A percentile compares a stretch with the other conserved stretches of the same genome.
Evolutionary conservation across 2,329 filamentous ascomycete genomes (phyloP).

Genomic region (Calonectria pseudoturangicola): DNA sequence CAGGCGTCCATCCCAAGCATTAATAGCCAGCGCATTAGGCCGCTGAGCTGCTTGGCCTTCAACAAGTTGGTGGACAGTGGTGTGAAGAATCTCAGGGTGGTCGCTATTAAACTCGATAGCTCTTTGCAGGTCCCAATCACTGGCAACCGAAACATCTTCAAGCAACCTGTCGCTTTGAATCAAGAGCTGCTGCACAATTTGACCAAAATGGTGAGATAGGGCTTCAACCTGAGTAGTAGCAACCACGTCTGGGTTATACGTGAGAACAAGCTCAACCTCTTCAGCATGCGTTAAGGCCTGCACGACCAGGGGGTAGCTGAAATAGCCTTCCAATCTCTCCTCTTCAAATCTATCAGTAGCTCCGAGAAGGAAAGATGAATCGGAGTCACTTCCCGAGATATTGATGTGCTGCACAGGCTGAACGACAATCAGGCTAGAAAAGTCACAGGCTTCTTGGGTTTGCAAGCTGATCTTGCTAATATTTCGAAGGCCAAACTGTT

Average conservation of each 20-base stretch:
- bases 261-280: constrained; percentile 2
- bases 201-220: constrained; percentile 12
- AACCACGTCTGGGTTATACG: neutral
- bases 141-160: neutral
- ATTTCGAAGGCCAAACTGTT: constrained; percentile 44
- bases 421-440: constrained; percentile 39
- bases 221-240: constrained; percentile 2
- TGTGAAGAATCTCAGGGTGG: constrained; percentile 3
- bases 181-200: constrained; percentile 4
- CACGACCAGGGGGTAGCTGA: constrained; percentile 14
- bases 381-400: constrained; percentile 46
- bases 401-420: constrained; percentile 21
- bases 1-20: constrained; percentile 54
- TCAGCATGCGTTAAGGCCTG: constrained; percentile 1
- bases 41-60: constrained; percentile 23
- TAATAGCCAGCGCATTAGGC: constrained; percentile 34
- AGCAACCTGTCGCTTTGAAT: neutral
- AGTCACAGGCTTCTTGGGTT: constrained; percentile 30
- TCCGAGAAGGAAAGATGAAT: constrained; percentile 1
- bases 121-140: constrained; percentile 5
- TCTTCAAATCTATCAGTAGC: constrained; percentile 3
- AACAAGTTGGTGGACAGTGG: constrained; percentile 48
- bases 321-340: constrained; percentile 22
- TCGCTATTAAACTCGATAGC: constrained; percentile 9
- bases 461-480: constrained; percentile 45